Conservation (phyloP, 2,329 filamentous ascomycete species). For the Ambrosiella cleistominuta region DNA sequence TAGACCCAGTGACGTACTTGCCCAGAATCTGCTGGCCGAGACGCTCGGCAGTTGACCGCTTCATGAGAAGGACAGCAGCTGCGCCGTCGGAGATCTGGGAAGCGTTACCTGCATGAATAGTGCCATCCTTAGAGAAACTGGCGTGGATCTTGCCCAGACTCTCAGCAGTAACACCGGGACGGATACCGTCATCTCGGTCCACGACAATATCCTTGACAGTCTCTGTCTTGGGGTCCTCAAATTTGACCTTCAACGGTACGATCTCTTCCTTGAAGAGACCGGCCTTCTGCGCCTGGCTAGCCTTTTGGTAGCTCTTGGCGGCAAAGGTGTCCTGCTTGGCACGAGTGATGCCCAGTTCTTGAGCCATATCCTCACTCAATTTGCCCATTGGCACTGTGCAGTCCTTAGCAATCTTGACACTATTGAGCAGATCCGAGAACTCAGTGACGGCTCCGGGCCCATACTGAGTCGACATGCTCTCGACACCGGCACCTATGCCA, state of each 20-base stretch:
- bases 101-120: constrained; percentile 91
- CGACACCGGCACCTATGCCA: constrained; percentile 83
- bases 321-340: constrained; percentile 79
- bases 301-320: constrained; percentile 83
- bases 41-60: constrained; percentile 71
- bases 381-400: constrained; percentile 97
- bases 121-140: constrained; percentile 79
- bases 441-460: constrained; percentile 78
- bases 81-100: constrained; percentile 92
- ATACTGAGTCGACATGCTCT: constrained; percentile 90
- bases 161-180: constrained; percentile 70
- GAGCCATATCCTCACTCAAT: constrained; percentile 86
- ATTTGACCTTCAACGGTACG: constrained; percentile 67
- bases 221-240: constrained; percentile 76
- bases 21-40: constrained; percentile 80
- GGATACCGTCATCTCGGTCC: constrained; percentile 69
- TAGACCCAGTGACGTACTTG: constrained; percentile 72
- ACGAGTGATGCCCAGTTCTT: constrained; percentile 57
- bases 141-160: constrained; percentile 79
- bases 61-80: constrained; percentile 89
- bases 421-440: constrained; percentile 78
- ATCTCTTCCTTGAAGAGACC: constrained; percentile 94
- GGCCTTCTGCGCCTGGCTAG: constrained; percentile 61
- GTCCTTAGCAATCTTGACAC: constrained; percentile 66
- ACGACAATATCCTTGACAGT: constrained; percentile 74